Base-by-base conservation (phyloP, 2,329 filamentous ascomycete genomes). In the Neonectria coccinea region DNA sequence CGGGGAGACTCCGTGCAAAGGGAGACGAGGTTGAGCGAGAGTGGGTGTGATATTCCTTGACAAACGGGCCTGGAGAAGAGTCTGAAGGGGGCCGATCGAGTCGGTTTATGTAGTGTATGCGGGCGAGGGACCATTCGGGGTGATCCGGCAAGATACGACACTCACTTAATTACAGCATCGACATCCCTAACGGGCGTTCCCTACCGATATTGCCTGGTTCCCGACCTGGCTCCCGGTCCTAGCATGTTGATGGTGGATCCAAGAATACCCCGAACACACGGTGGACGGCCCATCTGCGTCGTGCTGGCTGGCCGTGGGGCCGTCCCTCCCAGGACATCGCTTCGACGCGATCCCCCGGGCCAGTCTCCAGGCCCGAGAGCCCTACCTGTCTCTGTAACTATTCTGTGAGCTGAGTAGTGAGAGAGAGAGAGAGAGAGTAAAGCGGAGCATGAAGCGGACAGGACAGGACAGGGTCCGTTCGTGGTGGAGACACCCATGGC, bases 31-130 rank as follows among this genome's bases (percentile, higher is more conserved):
- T 11, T 14, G 39, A 53, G n/a, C 14, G 20, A 52, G 16, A 31
- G 25, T 39, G 52, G 31, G 48, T 41, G n/a, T 18, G 8, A 29
- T 14, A 52, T 25, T 52, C 16, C 29, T 55, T 56, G 44, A 25
- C 12, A 5, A 27, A 10, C 36, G n/a, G 27, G 6, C 29, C 57
- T 22, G 41, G 29, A 47, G 36, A 16, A 44, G 36, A 42, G 42
- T 31, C 51, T 31, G 39, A 56, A 53, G n/a, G 14, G 58, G 58
- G 55, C 52, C 53, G 31, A 55, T 51, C 33, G 20, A 39, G 63
- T 31, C 44, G 57, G 54, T 59, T 58, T 64, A 64, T 67, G 57
- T 67, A 64, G 56, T 47, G 14, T n/a, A 39, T 39, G 36, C 36
- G 36, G 36, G 36, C 14, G 20, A 16, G 20, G 27, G 27, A n/a